Evolutionary conservation across 2,329 filamentous ascomycete species (phyloP), one percentile per base, ranked within the genome.

Genomic region (Zasmidium cellare): DNA sequence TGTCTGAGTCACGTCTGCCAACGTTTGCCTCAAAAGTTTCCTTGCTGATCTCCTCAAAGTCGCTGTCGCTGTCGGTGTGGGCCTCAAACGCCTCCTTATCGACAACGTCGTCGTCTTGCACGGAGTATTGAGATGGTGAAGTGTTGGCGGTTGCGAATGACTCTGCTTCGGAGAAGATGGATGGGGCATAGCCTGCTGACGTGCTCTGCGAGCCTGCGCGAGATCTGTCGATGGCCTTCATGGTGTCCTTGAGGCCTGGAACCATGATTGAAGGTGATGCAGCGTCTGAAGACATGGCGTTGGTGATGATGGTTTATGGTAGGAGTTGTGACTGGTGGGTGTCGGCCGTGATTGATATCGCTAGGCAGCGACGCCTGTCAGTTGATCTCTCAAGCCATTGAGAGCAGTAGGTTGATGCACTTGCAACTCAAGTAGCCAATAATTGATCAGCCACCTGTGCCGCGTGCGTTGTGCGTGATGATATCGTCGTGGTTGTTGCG

Each of bases 11-110:
- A 24, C 19, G 14, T 24, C 16, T 18, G 7, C 3, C 2, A 24
- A 38, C 19, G 46, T 45, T 55, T 5, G 23, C 16, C 38, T 50
- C 53, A 25, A 55, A 55, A 7, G 53, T 50, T 19, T 49, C 25
- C 20, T 55, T 35, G 25, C 23, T 35, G 22, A 50, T 55, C 28
- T 41, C 28, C 41, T 41, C n/a, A 9, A 55, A 41, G 2, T 44
- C 46, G 12, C 45, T 22, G 19, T 22, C 52, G 2, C 41, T 46
- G n/a, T 7, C 28, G 11, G 28, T 25, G 28, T 44, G 3, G 9
- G 14, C 9, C 20, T 16, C 22, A 20, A 49, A 25, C 25, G 5
- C 25, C 25, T 28, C 25, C n/a, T n/a, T n/a, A n/a, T n/a, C n/a
- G n/a, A n/a, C n/a, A 25, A 18, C 19, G 46, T 49, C 12, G 23